A percentile compares a stretch with the other conserved stretches of the same genome.
Evolutionary conservation across 2,329 filamentous ascomycete species (phyloP).

Genomic region (Colletotrichum sp.): DNA sequence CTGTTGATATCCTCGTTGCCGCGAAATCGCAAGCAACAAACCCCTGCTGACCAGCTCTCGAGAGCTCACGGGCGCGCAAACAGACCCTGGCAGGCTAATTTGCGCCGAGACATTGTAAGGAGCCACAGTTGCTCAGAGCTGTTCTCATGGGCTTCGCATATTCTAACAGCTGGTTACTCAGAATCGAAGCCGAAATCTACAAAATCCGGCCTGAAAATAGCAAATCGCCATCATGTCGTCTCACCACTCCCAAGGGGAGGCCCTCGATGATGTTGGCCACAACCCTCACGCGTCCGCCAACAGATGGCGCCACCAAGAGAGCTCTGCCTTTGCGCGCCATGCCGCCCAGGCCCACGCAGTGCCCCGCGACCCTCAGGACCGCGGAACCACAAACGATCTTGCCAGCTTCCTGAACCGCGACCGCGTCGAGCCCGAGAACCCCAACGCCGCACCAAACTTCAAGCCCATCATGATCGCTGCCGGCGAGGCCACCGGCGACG

Average conservation of each 20-base stretch:
- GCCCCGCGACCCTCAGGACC: conserved; percentile 46
- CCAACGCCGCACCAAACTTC: conserved; percentile 39
- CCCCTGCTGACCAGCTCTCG: not conserved
- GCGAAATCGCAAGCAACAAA: not conserved
- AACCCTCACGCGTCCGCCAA: conserved; percentile 64
- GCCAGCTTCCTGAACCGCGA: conserved; percentile 61
- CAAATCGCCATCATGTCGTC: conserved; percentile 23
- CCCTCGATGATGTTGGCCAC: conserved; percentile 36
- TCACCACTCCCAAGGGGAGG: conserved; percentile 23
- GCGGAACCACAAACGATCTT: conserved; percentile 54
- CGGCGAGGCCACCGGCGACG: conserved; percentile 35
- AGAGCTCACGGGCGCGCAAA: conserved; percentile 4
- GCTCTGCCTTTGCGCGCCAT: conserved; percentile 57
- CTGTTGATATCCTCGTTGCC: conserved; percentile 3
- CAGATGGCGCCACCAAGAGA: conserved; percentile 70
- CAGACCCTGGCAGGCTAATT: conserved; percentile 2
- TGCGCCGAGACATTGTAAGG: conserved; percentile 20
- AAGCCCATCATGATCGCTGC: conserved; percentile 56
- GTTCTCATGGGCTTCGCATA: not conserved
- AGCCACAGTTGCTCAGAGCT: conserved; percentile 2
- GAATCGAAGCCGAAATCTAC: conserved; percentile 28
- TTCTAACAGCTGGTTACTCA: conserved; percentile 10
- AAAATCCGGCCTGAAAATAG: conserved; percentile 20
- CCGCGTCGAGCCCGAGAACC: conserved; percentile 49
- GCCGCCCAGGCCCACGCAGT: conserved; percentile 38